Evolutionary conservation across 148 eudicot genomes (phyloP), one percentile per base, ranked within the genome.

Genomic region (Chenopodium formosanum): DNA sequence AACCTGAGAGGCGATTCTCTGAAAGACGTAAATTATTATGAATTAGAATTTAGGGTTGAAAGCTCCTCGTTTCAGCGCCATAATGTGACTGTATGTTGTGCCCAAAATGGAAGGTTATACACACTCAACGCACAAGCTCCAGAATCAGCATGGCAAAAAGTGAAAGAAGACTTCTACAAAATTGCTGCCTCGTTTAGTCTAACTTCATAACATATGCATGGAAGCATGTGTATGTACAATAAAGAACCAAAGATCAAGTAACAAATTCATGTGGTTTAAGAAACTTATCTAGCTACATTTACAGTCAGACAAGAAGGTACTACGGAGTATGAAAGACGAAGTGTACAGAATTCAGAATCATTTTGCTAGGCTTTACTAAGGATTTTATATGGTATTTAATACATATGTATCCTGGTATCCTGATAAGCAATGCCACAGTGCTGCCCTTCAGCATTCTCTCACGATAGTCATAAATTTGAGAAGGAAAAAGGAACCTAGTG

Each of bases 101-200:
- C 92, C 58, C 70, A 66, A 46, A 83, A 87, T 1, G 94, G 95
- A 70, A 87, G 88, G 87, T 85, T 96, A 62, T 94, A 89, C 83
- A 96, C 98, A 67, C 77, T 95, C 65, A 94, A 92, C 82, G 97
- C 99, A 20, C 99, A 93, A 70, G 86, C 97, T 17, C 98, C 99
- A 0, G 97, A 95, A 82, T 87, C 94, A 34, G 72, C 77, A 53
- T 95, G 99, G 99, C 89, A 88, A 3, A 80, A 75, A 76, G 81
- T 91, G 75, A 89, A 91, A 84, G 52, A 78, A 34, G 91, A 94
- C 64, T 89, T 95, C 31, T 86, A 89, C 74, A 89, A 68, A 78
- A 94, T 94, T 23, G 23, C 23, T 23, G 23, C 23, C 23, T 94
- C 98, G 63, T 95, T 95, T 81, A 82, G 65, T 75, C 80, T 93